Conservation (phyloP, 1,139 yeast genomes). For the Sugiyamaella novakii region DNA sequence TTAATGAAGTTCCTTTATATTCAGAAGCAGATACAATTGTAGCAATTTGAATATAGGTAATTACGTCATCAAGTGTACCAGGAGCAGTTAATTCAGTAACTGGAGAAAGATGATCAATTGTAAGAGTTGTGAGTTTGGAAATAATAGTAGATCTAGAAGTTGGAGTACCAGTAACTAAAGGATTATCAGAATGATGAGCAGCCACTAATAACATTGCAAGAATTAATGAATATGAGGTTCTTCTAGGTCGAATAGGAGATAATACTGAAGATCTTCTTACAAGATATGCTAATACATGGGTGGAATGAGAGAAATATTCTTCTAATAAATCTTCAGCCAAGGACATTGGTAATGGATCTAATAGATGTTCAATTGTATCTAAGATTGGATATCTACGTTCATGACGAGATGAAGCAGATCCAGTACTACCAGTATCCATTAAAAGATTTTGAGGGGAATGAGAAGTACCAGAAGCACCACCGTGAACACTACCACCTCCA, state of each 20-base stretch:
- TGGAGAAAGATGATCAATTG: slow-evolving; percentile 35
- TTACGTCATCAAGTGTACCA: slow-evolving; percentile 45
- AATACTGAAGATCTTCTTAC: slow-evolving; percentile 34
- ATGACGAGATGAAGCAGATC: slow-evolving; percentile 15
- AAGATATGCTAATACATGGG: slow-evolving; percentile 38
- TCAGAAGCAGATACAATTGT: slow-evolving; percentile 47
- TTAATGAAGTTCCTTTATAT: slow-evolving; percentile 44
- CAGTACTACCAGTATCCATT: slow-evolving; percentile 19
- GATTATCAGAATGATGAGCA: slow-evolving; percentile 45
- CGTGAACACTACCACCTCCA: slow-evolving; percentile 6
- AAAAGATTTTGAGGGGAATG: slow-evolving; percentile 11
- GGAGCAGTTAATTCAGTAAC: slow-evolving; percentile 33
- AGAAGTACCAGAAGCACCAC: slow-evolving; percentile 8
- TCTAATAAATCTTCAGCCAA: slow-evolving; percentile 45
- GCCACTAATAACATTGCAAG: slow-evolving; percentile 43
- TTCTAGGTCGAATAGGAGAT: slow-evolving; percentile 35
- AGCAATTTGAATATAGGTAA: slow-evolving; percentile 45
- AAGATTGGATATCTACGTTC: slow-evolving; percentile 37
- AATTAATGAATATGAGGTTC: slow-evolving; percentile 41
- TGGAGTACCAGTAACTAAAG: slow-evolving; percentile 41
- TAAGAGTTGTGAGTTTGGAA: slow-evolving; percentile 36
- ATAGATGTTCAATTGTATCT: slow-evolving; percentile 34
- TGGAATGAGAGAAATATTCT: slow-evolving; percentile 42
- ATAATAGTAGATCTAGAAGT: slow-evolving; percentile 37
- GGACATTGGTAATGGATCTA: slow-evolving; percentile 37